A percentile compares a stretch with the other conserved stretches of the same genome.
phyloP scores from a whole-genome alignment of 495 filamentous ascomycete species.

The Penicillium parvum region DNA sequence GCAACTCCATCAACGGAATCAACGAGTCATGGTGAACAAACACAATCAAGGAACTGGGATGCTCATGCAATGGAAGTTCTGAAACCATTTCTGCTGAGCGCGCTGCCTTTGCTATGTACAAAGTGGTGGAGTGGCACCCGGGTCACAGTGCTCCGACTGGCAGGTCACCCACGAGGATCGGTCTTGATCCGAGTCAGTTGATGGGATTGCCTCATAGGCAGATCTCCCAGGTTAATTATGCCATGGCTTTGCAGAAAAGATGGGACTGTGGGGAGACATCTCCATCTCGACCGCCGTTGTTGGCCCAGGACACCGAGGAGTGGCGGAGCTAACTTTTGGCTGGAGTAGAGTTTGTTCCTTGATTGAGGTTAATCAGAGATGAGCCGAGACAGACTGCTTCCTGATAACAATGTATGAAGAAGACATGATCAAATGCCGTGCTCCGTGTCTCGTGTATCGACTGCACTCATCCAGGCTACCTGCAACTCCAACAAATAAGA shows the following conservation, averaged over 20 bases:
- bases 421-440: too few species aligned
- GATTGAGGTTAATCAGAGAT: neutral
- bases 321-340: too few species aligned
- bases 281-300: neutral
- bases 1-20: neutral
- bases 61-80: neutral
- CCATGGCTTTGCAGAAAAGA: neutral
- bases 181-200: constrained; percentile 15
- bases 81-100: neutral
- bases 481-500: too few species aligned
- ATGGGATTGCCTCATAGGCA: neutral
- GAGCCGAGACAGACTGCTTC: neutral
- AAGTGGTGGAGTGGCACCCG: constrained; percentile 18
- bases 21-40: neutral
- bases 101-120: constrained; percentile 14
- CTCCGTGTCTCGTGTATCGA: too few species aligned
- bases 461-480: too few species aligned
- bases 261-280: neutral
- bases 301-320: constrained; percentile 7
- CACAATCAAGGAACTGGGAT: neutral
- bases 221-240: neutral
- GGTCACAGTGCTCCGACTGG: constrained; percentile 33
- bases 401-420: too few species aligned
- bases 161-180: constrained; percentile 4
- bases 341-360: neutral